Base-by-base conservation (phyloP, 768 basidiomycete genomes). In the Pleurotus platypus region DNA sequence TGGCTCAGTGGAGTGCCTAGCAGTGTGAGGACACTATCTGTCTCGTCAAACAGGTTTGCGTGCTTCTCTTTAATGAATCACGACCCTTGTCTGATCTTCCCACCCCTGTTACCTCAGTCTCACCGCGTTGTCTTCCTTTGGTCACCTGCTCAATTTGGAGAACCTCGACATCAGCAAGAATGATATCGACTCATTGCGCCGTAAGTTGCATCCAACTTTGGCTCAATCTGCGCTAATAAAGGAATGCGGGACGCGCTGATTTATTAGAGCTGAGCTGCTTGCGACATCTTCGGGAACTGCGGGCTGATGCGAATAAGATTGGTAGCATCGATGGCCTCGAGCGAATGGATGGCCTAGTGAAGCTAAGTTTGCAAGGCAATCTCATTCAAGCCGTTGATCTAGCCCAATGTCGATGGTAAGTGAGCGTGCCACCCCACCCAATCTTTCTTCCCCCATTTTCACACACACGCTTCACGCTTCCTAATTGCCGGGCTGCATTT, bases 81-180 rank as follows among this genome's bases (percentile, higher is more conserved):
- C 35, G 30, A 7, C 43, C 27, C 43, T 56, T 55, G 42, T 53
- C 27, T 58, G 27, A 24, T 49, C 57, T 58, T 53, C 42, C 9
- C 53, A 54, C 57, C 63, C 48, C 58, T 53, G 58, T 61, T 27
- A 35, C 30, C 30, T 35, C 70, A 92, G 92, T 62, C 78, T 98
- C 63, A 90, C 92, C 64, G 82, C 85, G 61, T 74, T 95, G 62
- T 94, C 94, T 35, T 93, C 94, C 22, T 96, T 92, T 72, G 80
- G 81, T 67, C 94, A 98, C 70, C 77, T 99, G 64, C 75, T 79
- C 37, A 90, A 92, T 67, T 79, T 99, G 42, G 92, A 94, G 72
- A 84, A 82, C 64, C 80, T 99, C 66, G 94, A 99, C 73, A 85
- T 99, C 60, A 94, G 92, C 69, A 70, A 84, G 65, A 98, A 98